phyloP scores from a whole-genome alignment of 2,329 filamentous ascomycete genomes.

The Trichoderma sp. region DNA sequence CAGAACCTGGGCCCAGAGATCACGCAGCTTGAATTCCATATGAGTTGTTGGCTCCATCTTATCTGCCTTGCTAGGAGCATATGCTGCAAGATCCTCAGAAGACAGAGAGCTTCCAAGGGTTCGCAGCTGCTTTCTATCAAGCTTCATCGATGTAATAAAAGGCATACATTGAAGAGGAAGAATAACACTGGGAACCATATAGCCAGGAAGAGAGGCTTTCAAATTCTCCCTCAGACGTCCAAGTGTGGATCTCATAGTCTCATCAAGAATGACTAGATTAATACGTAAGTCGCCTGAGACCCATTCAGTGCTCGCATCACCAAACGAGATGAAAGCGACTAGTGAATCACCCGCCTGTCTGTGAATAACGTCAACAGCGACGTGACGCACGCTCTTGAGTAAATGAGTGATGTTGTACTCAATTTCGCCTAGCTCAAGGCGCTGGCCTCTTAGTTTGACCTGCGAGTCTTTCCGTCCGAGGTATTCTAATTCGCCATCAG shows the following conservation, averaged over 20 bases:
- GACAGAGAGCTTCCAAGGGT: conserved; percentile 1
- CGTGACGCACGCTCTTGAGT: not conserved
- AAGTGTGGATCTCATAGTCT: not conserved
- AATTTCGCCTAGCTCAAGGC: conserved; percentile 43
- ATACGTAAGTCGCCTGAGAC: not conserved
- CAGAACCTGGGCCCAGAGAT: conserved; percentile 33
- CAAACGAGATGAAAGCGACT: conserved; percentile 14
- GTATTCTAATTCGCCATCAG: conserved; percentile 39
- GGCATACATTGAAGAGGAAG: conserved; percentile 23
- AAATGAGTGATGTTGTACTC: conserved; percentile 19
- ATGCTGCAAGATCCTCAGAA: conserved; percentile 8
- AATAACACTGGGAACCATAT: conserved; percentile 24
- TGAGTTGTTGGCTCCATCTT: conserved; percentile 22
- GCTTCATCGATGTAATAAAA: conserved; percentile 21
- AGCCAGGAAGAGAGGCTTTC: conserved; percentile 15
- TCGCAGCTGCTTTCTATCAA: conserved; percentile 18
- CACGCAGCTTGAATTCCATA: conserved; percentile 20
- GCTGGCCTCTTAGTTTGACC: conserved; percentile 54
- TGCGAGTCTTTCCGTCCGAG: conserved; percentile 53
- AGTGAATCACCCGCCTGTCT: not conserved
- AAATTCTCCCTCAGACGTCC: not conserved
- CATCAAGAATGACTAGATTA: not conserved
- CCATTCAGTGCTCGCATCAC: not conserved
- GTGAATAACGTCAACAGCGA: conserved; percentile 10
- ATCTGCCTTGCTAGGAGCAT: conserved; percentile 2